These are phyloP conservation scores for Dothiorella sarmentorum DNA, from an alignment of 2,329 filamentous ascomycete genomes.

Conservation along the genomic window DNA sequence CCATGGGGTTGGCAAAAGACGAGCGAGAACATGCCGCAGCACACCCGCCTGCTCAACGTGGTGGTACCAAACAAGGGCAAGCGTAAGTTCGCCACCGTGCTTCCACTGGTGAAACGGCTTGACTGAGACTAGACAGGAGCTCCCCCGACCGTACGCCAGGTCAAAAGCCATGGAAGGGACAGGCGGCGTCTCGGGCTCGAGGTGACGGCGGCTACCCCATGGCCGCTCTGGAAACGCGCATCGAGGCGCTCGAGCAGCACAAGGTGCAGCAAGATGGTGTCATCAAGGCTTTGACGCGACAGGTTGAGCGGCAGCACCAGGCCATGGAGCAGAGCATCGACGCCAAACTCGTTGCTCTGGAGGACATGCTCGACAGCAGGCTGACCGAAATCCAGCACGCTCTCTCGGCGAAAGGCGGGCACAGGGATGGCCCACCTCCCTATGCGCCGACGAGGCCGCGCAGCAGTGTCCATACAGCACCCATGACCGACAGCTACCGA, in stretches of 20 bases:
- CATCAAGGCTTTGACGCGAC: not conserved
- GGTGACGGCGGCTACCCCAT: no score
- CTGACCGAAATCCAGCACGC: not conserved
- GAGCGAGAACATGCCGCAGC: not conserved
- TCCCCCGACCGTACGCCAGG: no score
- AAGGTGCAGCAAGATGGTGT: no score
- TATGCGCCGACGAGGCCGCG: not conserved
- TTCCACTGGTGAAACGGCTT: no score
- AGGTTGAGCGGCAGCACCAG: not conserved
- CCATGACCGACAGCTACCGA: not conserved
- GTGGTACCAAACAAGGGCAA: no score
- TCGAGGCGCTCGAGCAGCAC: no score
- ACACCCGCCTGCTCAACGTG: no score
- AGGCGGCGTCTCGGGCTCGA: no score
- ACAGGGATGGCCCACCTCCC: not conserved
- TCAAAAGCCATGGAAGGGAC: no score
- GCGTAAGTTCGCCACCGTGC: no score
- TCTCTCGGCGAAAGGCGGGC: not conserved
- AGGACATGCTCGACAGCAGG: not conserved
- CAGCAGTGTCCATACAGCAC: not conserved
- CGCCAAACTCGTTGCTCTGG: not conserved
- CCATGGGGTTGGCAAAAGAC: not conserved
- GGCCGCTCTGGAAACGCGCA: no score
- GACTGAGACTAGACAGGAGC: no score
- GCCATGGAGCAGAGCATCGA: not conserved